Evolutionary conservation across 176 grass and related monocot species (phyloP), one percentile per base, ranked within the genome.

Genomic region (Zoysia pacifica): DNA sequence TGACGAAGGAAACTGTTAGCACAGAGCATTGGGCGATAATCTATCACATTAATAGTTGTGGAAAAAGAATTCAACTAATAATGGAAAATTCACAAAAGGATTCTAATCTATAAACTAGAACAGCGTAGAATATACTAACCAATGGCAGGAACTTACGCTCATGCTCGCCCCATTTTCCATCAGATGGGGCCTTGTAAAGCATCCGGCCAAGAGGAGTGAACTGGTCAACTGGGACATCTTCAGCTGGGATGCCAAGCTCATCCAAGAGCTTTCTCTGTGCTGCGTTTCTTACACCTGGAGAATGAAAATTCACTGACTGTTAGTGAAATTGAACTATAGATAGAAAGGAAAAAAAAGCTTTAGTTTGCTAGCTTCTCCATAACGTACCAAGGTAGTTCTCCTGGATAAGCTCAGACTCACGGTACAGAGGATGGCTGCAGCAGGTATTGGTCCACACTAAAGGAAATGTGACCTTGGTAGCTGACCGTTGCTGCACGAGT

Each of bases 391-490:
- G 90, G 78, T 69, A 91, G 36, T 98, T 89, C 52, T 94, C 96
- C 49, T 98, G 52, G 69, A 93, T 94, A 61, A 98, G 91, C 81
- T 98, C 96, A 83, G 96, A 91, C 43, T 94, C 96, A 64, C 92
- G 90, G 83, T 94, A 93, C 46, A 98, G 88, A 85, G 96, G 96
- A 88, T 98, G 96, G 82, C 92, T 89, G 92, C 96, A 98, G 81
- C 96, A 95, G 65, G 92, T 98, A 68, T 98, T 98, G 74, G 96
- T 95, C 92, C 92, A 98, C 74, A 93, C 96, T 45, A 98, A 65
- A 86, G 96, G 96, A 89, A 98, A 98, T 53, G 92, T 95, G 68
- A 98, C 92, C 76, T 98, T 95, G 62, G 92, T 95, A 69, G 83
- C 90, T 3, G 96, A 98, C 72, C 96, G 83, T 98, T 95, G 88